Evolutionary conservation across 2,329 filamentous ascomycete species (phyloP), one percentile per base, ranked within the genome.

Genomic region (Paraphoma chrysanthemicola): DNA sequence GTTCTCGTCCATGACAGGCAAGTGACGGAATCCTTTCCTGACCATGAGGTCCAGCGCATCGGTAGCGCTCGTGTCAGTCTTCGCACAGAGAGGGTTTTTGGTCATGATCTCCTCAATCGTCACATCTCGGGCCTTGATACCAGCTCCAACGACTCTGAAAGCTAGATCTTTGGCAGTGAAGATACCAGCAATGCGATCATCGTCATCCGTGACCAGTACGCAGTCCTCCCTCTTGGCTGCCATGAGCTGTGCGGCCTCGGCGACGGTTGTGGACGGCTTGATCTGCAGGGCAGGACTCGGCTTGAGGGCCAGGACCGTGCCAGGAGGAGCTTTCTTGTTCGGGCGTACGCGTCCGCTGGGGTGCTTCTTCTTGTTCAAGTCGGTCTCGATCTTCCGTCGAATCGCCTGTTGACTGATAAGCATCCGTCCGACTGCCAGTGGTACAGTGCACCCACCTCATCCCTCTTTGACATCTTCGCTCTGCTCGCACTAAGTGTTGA

Each of bases 71-170:
- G 95, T 99, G 75, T 99, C 95, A 55, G 95, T 99, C 76, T 95
- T 89, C 52, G 95, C 95, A 77, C 95, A 99, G 14, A 99, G 87
- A 10, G 95, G 95, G 81, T 99, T 99, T 84, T 98, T 97, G 75
- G 95, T 99, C 95, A 99, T 99, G 78, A 99, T 99, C 75, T 98
- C 93, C 66, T 93, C 91, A 75, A 99, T 97, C 18, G 92, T 96
- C 68, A 98, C 88, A 74, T 89, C 92, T 76, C 87, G 90, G 31
- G 95, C 91, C 81, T 97, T 96, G 71, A 93, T 85, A 29, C 95
- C 95, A 53, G 89, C 88, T 53, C 94, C 95, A 28, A 99, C 94
- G 10, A 99, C 95, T 56, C 95, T 89, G 83, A 98, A 99, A 16
- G 95, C 95, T 74, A 99, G 84, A 82, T 99, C 95, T 83, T 99